A percentile compares a stretch with the other conserved stretches of the same genome.
Conservation (phyloP, 768 basidiomycete species). For the Lactifluus hygrophoroides region DNA sequence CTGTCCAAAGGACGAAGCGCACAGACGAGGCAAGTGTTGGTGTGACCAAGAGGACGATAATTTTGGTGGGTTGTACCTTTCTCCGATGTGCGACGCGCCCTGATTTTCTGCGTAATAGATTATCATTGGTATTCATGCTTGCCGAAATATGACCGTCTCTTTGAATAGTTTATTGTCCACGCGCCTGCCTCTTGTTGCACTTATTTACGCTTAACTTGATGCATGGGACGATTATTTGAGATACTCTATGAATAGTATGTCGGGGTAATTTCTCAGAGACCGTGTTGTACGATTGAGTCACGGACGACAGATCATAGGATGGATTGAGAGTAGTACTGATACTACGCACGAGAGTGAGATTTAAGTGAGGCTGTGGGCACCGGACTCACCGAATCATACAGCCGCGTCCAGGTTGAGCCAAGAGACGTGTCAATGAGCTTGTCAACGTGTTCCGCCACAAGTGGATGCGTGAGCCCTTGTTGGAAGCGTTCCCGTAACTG, state of each 20-base stretch:
- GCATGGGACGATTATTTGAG: background rate
- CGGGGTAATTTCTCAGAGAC: background rate
- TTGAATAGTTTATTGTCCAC: constrained; percentile 9
- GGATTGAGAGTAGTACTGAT: constrained; percentile 91
- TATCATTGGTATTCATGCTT: constrained; percentile 87
- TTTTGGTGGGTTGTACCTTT: constrained; percentile 46
- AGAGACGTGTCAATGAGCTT: constrained; percentile 82
- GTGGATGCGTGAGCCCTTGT: constrained; percentile 73
- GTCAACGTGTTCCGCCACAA: constrained; percentile 86
- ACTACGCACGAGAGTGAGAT: constrained; percentile 37
- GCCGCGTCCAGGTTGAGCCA: constrained; percentile 88
- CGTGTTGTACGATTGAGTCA: background rate
- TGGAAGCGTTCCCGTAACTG: constrained; percentile 92
- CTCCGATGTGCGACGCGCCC: background rate
- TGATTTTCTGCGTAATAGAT: constrained; percentile 35
- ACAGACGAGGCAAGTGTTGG: constrained; percentile 77
- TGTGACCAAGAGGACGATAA: constrained; percentile 60
- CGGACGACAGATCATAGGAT: constrained; percentile 44
- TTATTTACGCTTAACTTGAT: constrained; percentile 9
- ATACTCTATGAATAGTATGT: background rate
- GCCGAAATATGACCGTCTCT: constrained; percentile 19
- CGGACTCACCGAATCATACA: constrained; percentile 83
- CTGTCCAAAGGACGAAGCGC: constrained; percentile 71
- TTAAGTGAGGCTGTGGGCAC: background rate
- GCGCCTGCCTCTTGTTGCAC: background rate